Conservation (phyloP, 495 filamentous ascomycete species). For the Neurospora sp. region DNA sequence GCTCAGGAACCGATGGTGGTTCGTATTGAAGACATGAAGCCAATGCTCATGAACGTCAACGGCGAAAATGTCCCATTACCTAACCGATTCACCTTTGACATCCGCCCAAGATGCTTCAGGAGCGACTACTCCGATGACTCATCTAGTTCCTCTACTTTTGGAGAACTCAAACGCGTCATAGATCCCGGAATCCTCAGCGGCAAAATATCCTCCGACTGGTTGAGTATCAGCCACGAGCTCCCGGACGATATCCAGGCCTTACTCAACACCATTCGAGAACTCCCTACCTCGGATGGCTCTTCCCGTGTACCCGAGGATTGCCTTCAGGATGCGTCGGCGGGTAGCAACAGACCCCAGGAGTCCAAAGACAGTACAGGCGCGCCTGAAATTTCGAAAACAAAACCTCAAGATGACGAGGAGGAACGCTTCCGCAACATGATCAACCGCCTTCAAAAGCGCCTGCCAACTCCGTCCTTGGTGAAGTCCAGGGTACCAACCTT, state of each 20-base stretch:
- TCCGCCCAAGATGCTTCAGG: slow-evolving; percentile 3
- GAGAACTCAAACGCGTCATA: slow-evolving; percentile 7
- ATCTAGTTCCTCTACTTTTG: neutral
- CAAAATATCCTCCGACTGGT: neutral
- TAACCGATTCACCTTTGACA: slow-evolving; percentile 17
- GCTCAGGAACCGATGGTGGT: slow-evolving; percentile 5
- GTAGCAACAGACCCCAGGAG: neutral
- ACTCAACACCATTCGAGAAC: neutral
- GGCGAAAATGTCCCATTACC: slow-evolving; percentile 14
- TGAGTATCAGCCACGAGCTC: neutral
- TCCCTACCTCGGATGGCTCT: neutral
- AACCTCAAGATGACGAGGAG: slow-evolving; percentile 1
- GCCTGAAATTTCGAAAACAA: neutral
- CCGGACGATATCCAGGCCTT: slow-evolving; percentile 3
- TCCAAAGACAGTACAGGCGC: neutral
- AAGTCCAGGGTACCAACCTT: neutral
- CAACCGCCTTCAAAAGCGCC: slow-evolving; percentile 9
- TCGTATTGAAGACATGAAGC: slow-evolving; percentile 9
- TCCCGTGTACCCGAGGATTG: neutral
- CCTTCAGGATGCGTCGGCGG: neutral
- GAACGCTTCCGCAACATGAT: slow-evolving; percentile 15
- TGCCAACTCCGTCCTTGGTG: neutral
- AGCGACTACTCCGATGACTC: neutral
- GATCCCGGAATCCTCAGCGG: neutral
- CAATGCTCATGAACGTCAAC: slow-evolving; percentile 13